These are phyloP conservation scores for Rhizophlyctis rosea DNA, from an alignment of 192 early-diverging fungal species.

Conservation along the genomic window DNA sequence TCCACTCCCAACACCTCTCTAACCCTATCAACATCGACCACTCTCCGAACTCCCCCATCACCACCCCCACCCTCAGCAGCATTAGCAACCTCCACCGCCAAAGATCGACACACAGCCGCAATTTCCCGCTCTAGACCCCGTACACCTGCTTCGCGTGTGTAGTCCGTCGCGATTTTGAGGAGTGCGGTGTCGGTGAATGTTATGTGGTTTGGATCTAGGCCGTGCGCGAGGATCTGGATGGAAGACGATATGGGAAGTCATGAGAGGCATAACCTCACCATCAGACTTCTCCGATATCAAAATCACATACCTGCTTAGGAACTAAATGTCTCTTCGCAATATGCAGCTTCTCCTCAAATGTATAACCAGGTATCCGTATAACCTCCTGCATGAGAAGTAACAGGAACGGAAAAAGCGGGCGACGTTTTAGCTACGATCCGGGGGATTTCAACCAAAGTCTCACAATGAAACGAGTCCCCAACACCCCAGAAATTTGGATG, in stretches of 20 bases:
- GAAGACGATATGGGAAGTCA: no score
- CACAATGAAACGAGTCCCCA: no score
- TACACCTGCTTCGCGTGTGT: constrained; percentile 80
- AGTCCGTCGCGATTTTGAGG: constrained; percentile 60
- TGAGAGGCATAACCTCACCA: no score
- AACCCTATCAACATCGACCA: constrained; percentile 47
- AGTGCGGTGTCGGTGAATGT: constrained; percentile 56
- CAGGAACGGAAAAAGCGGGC: background rate
- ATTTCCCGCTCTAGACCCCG: constrained; percentile 71
- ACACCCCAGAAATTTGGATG: background rate
- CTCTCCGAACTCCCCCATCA: constrained; percentile 38
- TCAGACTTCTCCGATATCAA: no score
- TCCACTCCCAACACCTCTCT: constrained; percentile 63
- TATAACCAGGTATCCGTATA: constrained; percentile 74
- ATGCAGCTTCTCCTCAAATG: constrained; percentile 76
- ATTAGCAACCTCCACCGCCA: constrained; percentile 68
- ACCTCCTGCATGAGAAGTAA: constrained; percentile 44
- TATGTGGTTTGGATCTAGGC: constrained; percentile 45
- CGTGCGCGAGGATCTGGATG: constrained; percentile 61
- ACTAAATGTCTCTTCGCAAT: constrained; percentile 72
- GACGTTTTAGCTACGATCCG: no score
- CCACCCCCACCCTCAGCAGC: constrained; percentile 40
- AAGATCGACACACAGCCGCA: constrained; percentile 63
- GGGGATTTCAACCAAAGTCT: no score
- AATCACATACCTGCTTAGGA: constrained; percentile 82